Base-by-base conservation (phyloP, 108 stramenopile genomes). In the Poteriospumella lacustris region DNA sequence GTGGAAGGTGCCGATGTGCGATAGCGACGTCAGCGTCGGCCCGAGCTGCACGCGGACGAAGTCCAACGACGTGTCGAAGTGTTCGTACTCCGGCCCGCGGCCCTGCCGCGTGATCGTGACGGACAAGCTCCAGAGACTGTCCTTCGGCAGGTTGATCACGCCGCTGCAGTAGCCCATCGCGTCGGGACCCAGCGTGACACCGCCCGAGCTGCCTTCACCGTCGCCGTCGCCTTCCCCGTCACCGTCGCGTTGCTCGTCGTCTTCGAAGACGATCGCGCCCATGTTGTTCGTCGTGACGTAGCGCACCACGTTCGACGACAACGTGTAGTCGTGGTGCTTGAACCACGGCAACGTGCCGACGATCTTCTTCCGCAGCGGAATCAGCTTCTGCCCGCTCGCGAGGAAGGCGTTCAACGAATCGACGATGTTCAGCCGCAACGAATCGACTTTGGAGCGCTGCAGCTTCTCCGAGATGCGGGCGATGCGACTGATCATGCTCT, bases 321-420 rank as follows among this genome's bases (percentile, higher is more conserved):
- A 64, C 31, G 36, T 31, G 9, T 3, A 31, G 31, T 64, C 24
- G 5, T 31, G 29, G 24, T 64, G 24, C 15, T 19, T 64, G 36
- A 64, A 73, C 70, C 70, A 73, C 5, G 44, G 47, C 12, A 73
- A 34, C 3, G 42, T n/a, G 36, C 70, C 70, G 9, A 38, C 70
- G 5, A 34, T 3, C 36, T 73, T 73, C 5, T 5, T 73, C 9
- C 33, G 12, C n/a, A 56, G 26, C 12, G 31, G 40, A 12, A 33
- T 73, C 9, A 73, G 33, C 19, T 5, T 19, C 12, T 33, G 5
- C 19, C 41, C n/a, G 12, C 24, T 73, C 33, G 43, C 44, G 12
- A 52, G 70, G 42, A 73, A 73, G 5, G 5, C 5, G 5, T 56
- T 44, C 47, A 73, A 73, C 5, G 70, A 3, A 56, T 73, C 70